Evolutionary conservation across 768 basidiomycete species (phyloP).

Genomic region (Russula abietina): DNA sequence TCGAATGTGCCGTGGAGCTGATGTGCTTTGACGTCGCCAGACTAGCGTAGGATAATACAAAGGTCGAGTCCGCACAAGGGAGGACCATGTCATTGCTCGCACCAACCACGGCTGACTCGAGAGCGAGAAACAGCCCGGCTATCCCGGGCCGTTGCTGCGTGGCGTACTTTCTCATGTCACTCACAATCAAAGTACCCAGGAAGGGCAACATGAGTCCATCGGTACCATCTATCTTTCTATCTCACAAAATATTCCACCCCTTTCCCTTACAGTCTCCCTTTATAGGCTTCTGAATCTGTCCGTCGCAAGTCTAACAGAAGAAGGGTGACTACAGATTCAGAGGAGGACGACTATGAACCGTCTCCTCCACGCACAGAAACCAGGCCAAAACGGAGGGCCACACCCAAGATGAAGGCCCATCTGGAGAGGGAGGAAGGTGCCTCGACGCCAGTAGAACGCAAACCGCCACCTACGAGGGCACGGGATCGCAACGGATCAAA

Average conservation of each 20-base stretch:
- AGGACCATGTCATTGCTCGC: not conserved
- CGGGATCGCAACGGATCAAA: constrained; percentile 19
- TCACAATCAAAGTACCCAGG: constrained; percentile 21
- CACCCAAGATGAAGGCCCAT: constrained; percentile 14
- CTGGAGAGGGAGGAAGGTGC: constrained; percentile 20
- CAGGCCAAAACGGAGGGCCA: constrained; percentile 16
- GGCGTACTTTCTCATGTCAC: not conserved
- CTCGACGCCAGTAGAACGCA: constrained; percentile 24
- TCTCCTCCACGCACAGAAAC: constrained; percentile 14
- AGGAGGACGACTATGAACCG: constrained; percentile 20
- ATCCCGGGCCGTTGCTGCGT: not conserved
- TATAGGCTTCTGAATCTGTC: constrained; percentile 16
- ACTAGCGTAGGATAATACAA: not conserved
- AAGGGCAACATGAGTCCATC: constrained; percentile 13
- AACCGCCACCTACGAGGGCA: not conserved
- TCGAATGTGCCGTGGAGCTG: constrained; percentile 31
- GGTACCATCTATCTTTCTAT: not conserved
- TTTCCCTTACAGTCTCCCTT: not conserved
- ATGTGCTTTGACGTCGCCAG: not conserved
- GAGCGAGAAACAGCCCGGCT: not conserved
- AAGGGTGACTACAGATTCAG: constrained; percentile 19
- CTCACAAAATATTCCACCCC: not conserved
- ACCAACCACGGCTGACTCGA: too few relatives aligned
- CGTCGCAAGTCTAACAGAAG: constrained; percentile 22
- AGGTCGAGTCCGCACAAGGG: not conserved